phyloP scores from a whole-genome alignment of 2,329 filamentous ascomycete genomes.

The Colletotrichum sp. region DNA sequence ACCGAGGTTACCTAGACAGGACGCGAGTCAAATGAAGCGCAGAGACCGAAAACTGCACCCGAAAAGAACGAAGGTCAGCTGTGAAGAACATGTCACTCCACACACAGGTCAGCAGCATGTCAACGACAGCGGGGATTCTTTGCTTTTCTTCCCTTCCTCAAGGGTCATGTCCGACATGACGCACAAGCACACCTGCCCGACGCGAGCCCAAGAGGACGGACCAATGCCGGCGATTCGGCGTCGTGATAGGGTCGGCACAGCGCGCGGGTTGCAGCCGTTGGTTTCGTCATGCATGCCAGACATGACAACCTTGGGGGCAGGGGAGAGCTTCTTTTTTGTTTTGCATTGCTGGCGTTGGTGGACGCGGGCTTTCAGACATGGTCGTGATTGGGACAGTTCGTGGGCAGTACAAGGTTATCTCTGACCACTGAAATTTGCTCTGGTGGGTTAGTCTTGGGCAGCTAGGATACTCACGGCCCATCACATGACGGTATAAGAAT shows the following conservation, averaged over 20 bases:
- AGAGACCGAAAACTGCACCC: background rate
- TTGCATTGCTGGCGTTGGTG: background rate
- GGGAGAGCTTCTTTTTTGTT: background rate
- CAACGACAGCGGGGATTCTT: background rate
- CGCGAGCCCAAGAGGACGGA: constrained; percentile 1
- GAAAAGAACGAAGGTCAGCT: background rate
- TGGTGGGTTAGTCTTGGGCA: background rate
- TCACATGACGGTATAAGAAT: background rate
- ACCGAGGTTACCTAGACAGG: background rate
- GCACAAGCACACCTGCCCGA: constrained; percentile 20
- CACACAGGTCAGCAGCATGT: background rate
- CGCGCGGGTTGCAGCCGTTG: background rate
- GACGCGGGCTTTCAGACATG: background rate
- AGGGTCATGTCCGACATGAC: background rate
- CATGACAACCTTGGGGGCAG: background rate
- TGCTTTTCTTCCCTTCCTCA: background rate
- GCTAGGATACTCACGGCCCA: background rate
- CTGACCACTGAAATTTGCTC: background rate
- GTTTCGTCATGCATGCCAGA: background rate
- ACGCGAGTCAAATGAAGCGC: background rate
- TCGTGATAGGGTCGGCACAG: background rate
- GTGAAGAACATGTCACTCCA: background rate
- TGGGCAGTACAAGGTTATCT: background rate
- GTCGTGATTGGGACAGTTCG: background rate
- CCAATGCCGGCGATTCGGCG: background rate